Evolutionary conservation across 495 filamentous ascomycete species (phyloP), one percentile per base, ranked within the genome.

Genomic region (Cercophora scortea): DNA sequence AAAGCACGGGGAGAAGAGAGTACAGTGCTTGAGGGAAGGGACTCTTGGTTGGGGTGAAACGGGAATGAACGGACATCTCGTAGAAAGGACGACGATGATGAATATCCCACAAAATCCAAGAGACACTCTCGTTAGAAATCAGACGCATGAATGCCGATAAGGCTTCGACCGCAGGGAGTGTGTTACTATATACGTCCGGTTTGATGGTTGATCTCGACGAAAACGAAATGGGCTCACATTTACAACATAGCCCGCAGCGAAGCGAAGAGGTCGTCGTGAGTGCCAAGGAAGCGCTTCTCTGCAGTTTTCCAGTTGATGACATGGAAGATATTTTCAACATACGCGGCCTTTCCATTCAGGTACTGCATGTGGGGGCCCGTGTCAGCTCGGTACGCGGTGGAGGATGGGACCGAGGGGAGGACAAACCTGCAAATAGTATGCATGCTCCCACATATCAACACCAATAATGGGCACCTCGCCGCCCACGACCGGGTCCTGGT

Each of bases 291-390:
- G 51, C 93, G 83, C 69, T 86, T 80, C 79, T 95, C 94, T 36
- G 86, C 93, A 39, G 86, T 79, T 79, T 92, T 93, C 93, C 93
- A 98, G 77, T 97, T 97, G 61, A 98, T 79, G 41, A 98, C 89
- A 53, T 96, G 89, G 94, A 94, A 98, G 63, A 98, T 86, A 49
- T 90, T 90, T 56, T 82, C 82, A 62, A 98, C 95, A 72, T 98
- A 98, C 59, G 94, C 90, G 17, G 89, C 93, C 79, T 98, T 98
- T 60, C 91, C 87, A 72, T 97, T 98, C 75, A 96, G 79, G 69
- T 98, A 98, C 77, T 67, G 52, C 19, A 18, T 5, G 11, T 11
- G 47, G 13, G 38, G 45, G 33, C 8, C 15, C 5, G 42, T 25
- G 25, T 15, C 25, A 52, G 12, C 45, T 59, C 18, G 56, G 58